phyloP scores from a whole-genome alignment of 2,329 filamentous ascomycete genomes.

The Pestalotiopsis sp. region DNA sequence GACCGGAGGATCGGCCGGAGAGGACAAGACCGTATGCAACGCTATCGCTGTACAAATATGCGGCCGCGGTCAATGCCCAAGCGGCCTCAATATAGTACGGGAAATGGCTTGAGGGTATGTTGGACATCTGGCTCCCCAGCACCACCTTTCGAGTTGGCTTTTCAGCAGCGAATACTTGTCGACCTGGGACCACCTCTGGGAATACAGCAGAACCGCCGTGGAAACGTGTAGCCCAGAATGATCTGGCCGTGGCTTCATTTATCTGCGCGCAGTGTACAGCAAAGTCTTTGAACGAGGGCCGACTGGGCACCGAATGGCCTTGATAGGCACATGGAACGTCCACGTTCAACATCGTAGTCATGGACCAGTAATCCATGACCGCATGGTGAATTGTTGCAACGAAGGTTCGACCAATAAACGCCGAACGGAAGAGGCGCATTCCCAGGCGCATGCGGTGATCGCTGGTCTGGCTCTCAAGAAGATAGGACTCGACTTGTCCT shows the following conservation, averaged over 20 bases:
- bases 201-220: constrained; percentile 16
- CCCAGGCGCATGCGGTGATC: not conserved
- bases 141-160: not conserved
- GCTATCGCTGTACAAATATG: constrained; percentile 16
- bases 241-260: constrained; percentile 16
- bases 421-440: constrained; percentile 4
- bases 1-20: constrained; percentile 16
- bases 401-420: constrained; percentile 16
- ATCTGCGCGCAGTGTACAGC: constrained; percentile 6
- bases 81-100: constrained; percentile 19
- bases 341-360: constrained; percentile 5
- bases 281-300: constrained; percentile 17
- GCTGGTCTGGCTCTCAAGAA: not conserved
- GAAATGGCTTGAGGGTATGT: constrained; percentile 11
- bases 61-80: constrained; percentile 19
- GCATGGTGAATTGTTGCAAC: constrained; percentile 18
- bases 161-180: not conserved
- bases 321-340: constrained; percentile 15
- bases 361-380: constrained; percentile 13
- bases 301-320: not conserved
- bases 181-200: not conserved
- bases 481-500: not conserved
- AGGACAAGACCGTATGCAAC: constrained; percentile 18
- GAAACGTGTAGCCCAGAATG: constrained; percentile 20
- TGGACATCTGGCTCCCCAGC: not conserved